phyloP scores from a whole-genome alignment of 2,329 filamentous ascomycete genomes.

The Phialemoniopsis sp. region DNA sequence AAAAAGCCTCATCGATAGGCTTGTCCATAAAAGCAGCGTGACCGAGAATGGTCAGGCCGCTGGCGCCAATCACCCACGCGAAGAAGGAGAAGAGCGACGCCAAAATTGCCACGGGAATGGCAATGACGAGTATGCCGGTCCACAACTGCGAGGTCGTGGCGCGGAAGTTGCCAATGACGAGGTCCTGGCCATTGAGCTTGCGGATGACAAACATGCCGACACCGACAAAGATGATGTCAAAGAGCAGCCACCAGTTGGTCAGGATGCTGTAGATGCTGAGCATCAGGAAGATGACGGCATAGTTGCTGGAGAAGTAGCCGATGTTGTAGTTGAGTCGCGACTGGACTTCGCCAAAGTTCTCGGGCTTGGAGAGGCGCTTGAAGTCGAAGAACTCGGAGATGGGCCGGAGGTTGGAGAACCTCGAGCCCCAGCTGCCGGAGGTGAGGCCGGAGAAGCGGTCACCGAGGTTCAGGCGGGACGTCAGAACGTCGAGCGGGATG shows the following conservation, averaged over 20 bases:
- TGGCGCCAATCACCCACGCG: slow-evolving; percentile 94
- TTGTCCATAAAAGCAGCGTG: slow-evolving; percentile 96
- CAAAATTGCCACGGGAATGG: slow-evolving; percentile 79
- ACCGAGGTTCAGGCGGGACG: slow-evolving; percentile 80
- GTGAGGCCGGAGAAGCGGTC: slow-evolving; percentile 84
- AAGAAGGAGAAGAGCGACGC: slow-evolving; percentile 80
- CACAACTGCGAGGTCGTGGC: slow-evolving; percentile 92
- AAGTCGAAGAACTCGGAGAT: slow-evolving; percentile 92
- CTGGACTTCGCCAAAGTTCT: slow-evolving; percentile 83
- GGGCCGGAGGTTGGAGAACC: slow-evolving; percentile 90
- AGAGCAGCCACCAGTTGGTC: slow-evolving; percentile 80
- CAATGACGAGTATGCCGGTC: slow-evolving; percentile 77
- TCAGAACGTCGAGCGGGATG: slow-evolving; percentile 88
- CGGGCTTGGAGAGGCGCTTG: slow-evolving; percentile 92
- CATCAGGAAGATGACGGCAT: slow-evolving; percentile 89
- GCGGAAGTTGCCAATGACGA: slow-evolving; percentile 78
- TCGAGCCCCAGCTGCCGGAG: slow-evolving; percentile 70
- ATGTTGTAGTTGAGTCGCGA: slow-evolving; percentile 96
- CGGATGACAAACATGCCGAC: slow-evolving; percentile 88
- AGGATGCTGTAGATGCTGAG: slow-evolving; percentile 93
- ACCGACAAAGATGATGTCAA: slow-evolving; percentile 85
- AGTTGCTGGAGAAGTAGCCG: slow-evolving; percentile 97
- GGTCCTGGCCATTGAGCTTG: slow-evolving; percentile 82
- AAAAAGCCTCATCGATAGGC: slow-evolving; percentile 99
- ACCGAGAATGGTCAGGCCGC: slow-evolving; percentile 87